Base-by-base conservation (phyloP, 257 asterid species). In the Leonotis leonurus region DNA sequence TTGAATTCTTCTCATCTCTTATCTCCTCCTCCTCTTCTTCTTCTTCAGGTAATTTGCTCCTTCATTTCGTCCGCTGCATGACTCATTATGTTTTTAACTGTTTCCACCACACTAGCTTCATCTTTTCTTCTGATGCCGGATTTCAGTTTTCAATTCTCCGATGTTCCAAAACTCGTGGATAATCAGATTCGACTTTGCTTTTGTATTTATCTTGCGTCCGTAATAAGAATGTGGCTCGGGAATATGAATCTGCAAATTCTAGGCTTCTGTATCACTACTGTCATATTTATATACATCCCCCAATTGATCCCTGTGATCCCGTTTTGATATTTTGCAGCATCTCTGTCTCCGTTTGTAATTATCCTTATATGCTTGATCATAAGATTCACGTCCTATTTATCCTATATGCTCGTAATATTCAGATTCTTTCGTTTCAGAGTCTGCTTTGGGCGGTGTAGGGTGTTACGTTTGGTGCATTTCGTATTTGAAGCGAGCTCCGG, bases 1-100 rank as follows among this genome's bases (percentile, higher is more conserved):
- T 72, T 74, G 62, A 50, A 65, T 64, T 75, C 64, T 39, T 45
- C 62, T 53, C 70, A 61, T 75, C 78, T 54, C 53, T 57, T 21
- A 50, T 55, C 71, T 29, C 51, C 36, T 30, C 36, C 36, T 30
- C 36, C 9, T 2, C 39, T 33, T 32, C 37, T 53, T 50, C 48
- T 67, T 59, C 16, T 57, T 62, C 71, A 62, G 79, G 83, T 77
- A 77, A 48, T 20, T 56, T 65, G 39, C 24, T 16, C 45, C 3
- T 67, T 41, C 51, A 3, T 20, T 5, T 25, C 17, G 21, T n/a
- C 50, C 24, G 7, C 35, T 57, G 63, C 63, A 57, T 57, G 63
- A 36, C 6, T 57, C 44, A 2, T 36, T 48, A 12, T 56, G 10
- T 56, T 12, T 20, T 20, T 25, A 1, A 56, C 12, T 20, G 32